Conservation (phyloP, 2,329 filamentous ascomycete species). For the Monilinia laxa region DNA sequence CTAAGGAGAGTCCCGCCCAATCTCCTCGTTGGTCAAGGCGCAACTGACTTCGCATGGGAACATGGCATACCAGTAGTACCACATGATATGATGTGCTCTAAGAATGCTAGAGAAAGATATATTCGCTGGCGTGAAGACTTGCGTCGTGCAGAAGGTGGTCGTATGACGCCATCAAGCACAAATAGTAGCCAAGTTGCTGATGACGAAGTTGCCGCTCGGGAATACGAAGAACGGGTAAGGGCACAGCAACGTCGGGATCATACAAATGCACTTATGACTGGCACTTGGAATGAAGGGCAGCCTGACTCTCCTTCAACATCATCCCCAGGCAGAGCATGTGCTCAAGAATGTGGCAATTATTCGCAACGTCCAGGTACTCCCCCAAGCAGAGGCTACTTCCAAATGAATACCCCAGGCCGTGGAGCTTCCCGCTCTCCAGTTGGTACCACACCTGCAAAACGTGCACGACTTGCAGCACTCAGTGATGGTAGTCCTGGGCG, state of each 20-base stretch:
- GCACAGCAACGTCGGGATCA: slow-evolving; percentile 47
- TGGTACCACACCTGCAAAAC: slow-evolving; percentile 33
- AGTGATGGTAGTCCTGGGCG: slow-evolving; percentile 33
- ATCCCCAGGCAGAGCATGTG: slow-evolving; percentile 28
- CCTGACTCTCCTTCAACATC: slow-evolving; percentile 53
- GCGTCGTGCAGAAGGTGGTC: slow-evolving; percentile 55
- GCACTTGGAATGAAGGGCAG: slow-evolving; percentile 64
- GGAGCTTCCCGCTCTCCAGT: slow-evolving; percentile 27
- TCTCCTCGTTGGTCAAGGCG: slow-evolving; percentile 81
- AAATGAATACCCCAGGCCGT: slow-evolving; percentile 25
- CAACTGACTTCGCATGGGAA: slow-evolving; percentile 79
- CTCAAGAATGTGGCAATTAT: slow-evolving; percentile 23
- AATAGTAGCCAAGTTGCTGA: slow-evolving; percentile 34
- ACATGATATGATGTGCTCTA: slow-evolving; percentile 77
- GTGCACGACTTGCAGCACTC: slow-evolving; percentile 31
- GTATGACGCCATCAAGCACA: slow-evolving; percentile 34
- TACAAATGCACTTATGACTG: slow-evolving; percentile 53
- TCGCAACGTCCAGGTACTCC: slow-evolving; percentile 22
- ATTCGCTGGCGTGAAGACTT: slow-evolving; percentile 76
- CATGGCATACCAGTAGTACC: slow-evolving; percentile 72
- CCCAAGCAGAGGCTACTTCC: slow-evolving; percentile 16
- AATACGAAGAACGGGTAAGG: slow-evolving; percentile 37
- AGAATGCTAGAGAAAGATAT: slow-evolving; percentile 75
- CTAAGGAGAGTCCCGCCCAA: slow-evolving; percentile 90
- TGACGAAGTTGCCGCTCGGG: slow-evolving; percentile 30